Percentiles rank a stretch among this genome's conserved stretches.
Evolutionary conservation across 1,284 basidiomycete species (phyloP).

Genomic region (Cutaneotrichosporon curvatum): DNA sequence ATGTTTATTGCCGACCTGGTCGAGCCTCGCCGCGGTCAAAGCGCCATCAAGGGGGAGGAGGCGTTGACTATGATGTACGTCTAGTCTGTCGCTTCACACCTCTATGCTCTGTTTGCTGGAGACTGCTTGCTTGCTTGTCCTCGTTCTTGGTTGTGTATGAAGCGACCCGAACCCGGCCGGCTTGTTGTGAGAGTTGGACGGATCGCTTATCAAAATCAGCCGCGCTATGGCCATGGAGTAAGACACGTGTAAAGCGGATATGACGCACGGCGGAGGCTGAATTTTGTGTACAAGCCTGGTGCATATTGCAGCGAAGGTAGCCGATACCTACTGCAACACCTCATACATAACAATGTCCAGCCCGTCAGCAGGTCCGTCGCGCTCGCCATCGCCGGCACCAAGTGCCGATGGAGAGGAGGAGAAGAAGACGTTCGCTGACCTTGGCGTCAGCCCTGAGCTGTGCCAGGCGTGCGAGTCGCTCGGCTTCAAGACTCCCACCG

Average conservation of each 20-base stretch:
- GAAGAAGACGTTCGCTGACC: slow-evolving; percentile 49
- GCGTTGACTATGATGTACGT: no score
- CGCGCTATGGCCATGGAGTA: not conserved
- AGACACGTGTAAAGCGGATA: not conserved
- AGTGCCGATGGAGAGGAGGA: slow-evolving; percentile 6
- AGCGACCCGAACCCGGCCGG: not conserved
- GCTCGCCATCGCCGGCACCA: slow-evolving; percentile 12
- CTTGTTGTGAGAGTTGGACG: not conserved
- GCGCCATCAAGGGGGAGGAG: no score
- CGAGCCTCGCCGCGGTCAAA: not conserved
- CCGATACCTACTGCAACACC: no score
- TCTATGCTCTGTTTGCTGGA: no score
- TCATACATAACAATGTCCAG: no score
- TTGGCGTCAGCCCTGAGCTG: slow-evolving; percentile 84
- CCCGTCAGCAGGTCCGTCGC: slow-evolving; percentile 14
- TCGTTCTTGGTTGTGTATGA: no score
- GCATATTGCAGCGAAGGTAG: no score
- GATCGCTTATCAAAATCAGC: slow-evolving; percentile 10
- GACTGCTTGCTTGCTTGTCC: no score
- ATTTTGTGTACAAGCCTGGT: not conserved
- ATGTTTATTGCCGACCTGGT: not conserved
- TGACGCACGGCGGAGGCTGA: not conserved
- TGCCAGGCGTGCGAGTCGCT: slow-evolving; percentile 78
- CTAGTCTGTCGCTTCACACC: no score
- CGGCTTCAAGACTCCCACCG: slow-evolving; percentile 79